Evolutionary conservation across 1,284 basidiomycete species (phyloP).

Genomic region (Neolentinus lepideus): DNA sequence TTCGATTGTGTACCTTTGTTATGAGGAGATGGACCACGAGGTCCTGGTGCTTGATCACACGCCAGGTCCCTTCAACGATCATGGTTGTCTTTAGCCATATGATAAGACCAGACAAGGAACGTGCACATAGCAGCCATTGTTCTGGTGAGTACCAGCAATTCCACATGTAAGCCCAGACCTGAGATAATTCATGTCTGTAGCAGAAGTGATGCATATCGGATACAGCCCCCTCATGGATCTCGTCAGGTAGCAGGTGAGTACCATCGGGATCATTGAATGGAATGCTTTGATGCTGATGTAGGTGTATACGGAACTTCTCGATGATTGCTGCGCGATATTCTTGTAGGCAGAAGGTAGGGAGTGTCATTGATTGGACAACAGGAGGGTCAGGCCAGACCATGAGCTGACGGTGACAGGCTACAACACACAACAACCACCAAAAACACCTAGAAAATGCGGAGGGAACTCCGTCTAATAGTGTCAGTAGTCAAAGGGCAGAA

Average conservation of each 20-base stretch:
- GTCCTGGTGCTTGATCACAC: constrained; percentile 9
- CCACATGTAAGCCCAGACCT: constrained; percentile 15
- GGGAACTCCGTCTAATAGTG: too few species aligned
- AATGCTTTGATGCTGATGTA: constrained; percentile 8
- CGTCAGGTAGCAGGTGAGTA: constrained; percentile 4
- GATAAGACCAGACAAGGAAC: constrained; percentile 5
- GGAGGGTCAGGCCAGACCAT: constrained; percentile 14
- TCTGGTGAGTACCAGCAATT: constrained; percentile 11
- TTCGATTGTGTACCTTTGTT: background rate
- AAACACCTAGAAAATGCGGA: too few species aligned
- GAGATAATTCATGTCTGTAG: constrained; percentile 6
- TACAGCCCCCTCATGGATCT: constrained; percentile 7
- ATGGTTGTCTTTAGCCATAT: constrained; percentile 12
- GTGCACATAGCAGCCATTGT: constrained; percentile 12
- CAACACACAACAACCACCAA: too few species aligned
- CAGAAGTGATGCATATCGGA: constrained; percentile 10
- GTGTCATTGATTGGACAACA: constrained; percentile 5
- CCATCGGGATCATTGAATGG: constrained; percentile 7
- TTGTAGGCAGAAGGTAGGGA: constrained; percentile 11
- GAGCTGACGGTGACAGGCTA: too few species aligned
- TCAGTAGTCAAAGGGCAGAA: too few species aligned
- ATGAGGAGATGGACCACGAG: constrained; percentile 9
- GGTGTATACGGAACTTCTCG: constrained; percentile 8
- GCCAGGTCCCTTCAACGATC: constrained; percentile 13
- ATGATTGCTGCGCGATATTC: constrained; percentile 10